Evolutionary conservation across 2,329 filamentous ascomycete genomes (phyloP).

Genomic region (Biscogniauxia marginata): DNA sequence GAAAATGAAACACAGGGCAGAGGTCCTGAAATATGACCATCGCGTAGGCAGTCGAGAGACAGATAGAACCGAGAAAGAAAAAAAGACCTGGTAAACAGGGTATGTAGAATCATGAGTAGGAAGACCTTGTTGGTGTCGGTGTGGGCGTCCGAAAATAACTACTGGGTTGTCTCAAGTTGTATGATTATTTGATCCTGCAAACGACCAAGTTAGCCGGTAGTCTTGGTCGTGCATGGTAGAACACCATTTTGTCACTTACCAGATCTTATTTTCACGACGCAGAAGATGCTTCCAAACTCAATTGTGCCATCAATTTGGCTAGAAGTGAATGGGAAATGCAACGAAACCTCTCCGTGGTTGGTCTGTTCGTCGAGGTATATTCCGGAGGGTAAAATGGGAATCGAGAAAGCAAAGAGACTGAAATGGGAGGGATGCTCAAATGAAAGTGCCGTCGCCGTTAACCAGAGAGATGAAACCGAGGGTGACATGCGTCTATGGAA

Average conservation of each 20-base stretch:
- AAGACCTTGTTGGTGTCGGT: background rate
- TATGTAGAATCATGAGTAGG: background rate
- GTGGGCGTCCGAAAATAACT: no score
- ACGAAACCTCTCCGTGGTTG: background rate
- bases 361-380: background rate
- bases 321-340: background rate
- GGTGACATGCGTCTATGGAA: conserved; percentile 1
- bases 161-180: no score
- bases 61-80: background rate
- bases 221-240: no score
- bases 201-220: no score
- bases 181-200: no score
- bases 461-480: conserved; percentile 21
- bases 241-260: no score
- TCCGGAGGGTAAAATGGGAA: background rate
- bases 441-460: conserved; percentile 10
- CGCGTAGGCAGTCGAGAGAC: background rate
- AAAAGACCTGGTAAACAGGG: no score
- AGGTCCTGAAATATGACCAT: background rate
- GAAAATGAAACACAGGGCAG: background rate
- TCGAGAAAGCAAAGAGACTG: no score
- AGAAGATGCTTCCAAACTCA: background rate
- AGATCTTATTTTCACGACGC: background rate
- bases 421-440: background rate
- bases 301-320: background rate